Base-by-base conservation (phyloP, 371 early-diverging fungal genomes). In the Apophysomyces trapeziformis region DNA sequence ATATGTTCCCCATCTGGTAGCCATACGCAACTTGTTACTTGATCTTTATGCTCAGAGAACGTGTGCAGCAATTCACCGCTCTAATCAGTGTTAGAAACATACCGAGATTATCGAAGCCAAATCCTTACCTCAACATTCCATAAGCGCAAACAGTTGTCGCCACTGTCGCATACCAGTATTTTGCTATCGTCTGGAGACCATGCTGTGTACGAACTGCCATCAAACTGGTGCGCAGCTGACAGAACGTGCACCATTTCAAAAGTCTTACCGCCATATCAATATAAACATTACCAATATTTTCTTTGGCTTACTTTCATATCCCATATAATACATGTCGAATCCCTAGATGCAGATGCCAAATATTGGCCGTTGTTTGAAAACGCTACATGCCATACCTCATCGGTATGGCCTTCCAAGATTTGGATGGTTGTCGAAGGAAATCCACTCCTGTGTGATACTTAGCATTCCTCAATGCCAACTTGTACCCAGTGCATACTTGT, bases 381-480 rank as follows among this genome's bases (percentile, higher is more conserved):
- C 0, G 88, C 80, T 43, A 95, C 79, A 66, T 88, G 91, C 97
- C 97, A 96, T 1, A 96, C 95, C 72, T 96, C 97, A 74, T 95
- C 93, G 2, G 70, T 68, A 68, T 96, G 97, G 9, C 85, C 90
- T 41, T 79, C 75, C 32, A 95, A 73, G 5, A 86, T 78, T 47
- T 85, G 83, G 3, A 78, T 82, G 0, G 88, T 83, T 37, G 39
- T 38, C 4, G 66, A 45, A 5, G 70, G 70, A 46, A 70, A 66
- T n/a, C 58, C 37, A 37, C 45, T 60, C 41, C 60, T 60, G 41
- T 16, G n/a, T 8, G 39, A 11, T 16, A 60, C 5, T 41, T 7
- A 50, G 54, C 11, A 21, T 18, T 1, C 21, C 21, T 21, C 54
- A 7, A 11, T 50, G 11, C 16, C 44, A 39, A 9, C 12, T 16